Conservation (phyloP, 2,329 filamentous ascomycete genomes). For the Neurospora sp. region DNA sequence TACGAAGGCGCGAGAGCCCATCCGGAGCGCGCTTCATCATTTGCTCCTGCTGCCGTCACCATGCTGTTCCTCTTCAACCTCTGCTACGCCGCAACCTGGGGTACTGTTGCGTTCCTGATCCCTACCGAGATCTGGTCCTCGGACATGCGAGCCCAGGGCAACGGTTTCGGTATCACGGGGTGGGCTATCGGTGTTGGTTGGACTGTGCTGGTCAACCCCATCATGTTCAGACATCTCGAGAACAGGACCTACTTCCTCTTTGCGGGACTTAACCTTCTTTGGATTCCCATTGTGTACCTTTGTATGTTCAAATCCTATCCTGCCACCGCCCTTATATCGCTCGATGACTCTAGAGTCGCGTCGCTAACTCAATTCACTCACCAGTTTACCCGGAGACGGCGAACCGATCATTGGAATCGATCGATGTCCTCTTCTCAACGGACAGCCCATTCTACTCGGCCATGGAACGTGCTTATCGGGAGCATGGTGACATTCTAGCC, state of each 20-base stretch:
- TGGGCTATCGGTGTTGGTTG: slow-evolving; percentile 49
- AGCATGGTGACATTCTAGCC: slow-evolving; percentile 26
- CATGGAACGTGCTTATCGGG: slow-evolving; percentile 31
- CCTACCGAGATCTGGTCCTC: slow-evolving; percentile 48
- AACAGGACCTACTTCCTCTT: slow-evolving; percentile 42
- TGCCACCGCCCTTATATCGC: not conserved
- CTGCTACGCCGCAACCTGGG: slow-evolving; percentile 40
- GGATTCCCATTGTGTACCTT: slow-evolving; percentile 39
- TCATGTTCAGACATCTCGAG: slow-evolving; percentile 38
- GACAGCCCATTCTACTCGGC: slow-evolving; percentile 32
- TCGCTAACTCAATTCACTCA: slow-evolving; percentile 13
- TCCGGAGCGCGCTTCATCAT: slow-evolving; percentile 25
- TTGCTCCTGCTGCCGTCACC: slow-evolving; percentile 33
- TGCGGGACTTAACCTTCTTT: slow-evolving; percentile 38
- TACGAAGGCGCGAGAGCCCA: slow-evolving; percentile 30
- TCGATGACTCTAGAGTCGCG: not conserved
- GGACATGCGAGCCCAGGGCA: slow-evolving; percentile 47
- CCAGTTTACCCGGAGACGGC: slow-evolving; percentile 32
- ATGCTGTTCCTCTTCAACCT: slow-evolving; percentile 42
- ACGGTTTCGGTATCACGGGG: slow-evolving; percentile 47
- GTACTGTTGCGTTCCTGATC: slow-evolving; percentile 37
- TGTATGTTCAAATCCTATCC: slow-evolving; percentile 15
- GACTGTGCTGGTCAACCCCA: slow-evolving; percentile 41
- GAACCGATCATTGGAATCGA: slow-evolving; percentile 39
- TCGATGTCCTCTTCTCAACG: slow-evolving; percentile 39